Evolutionary conservation across 2,329 filamentous ascomycete species (phyloP).

Genomic region (Spiromastix sp.): DNA sequence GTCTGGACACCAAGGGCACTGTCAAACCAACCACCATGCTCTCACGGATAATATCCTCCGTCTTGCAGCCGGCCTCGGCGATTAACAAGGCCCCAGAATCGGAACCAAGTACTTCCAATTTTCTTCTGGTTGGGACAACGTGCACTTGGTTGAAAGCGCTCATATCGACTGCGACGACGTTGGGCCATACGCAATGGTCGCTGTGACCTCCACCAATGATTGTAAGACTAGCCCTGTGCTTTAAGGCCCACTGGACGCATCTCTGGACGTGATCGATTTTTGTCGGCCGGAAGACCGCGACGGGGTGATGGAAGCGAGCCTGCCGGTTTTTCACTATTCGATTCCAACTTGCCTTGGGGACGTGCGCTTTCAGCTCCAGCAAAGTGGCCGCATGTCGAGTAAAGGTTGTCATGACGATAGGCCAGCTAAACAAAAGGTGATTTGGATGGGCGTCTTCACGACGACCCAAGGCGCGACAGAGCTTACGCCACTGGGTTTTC

Average conservation of each 20-base stretch:
- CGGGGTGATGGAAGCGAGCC: constrained; percentile 36
- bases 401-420: constrained; percentile 43
- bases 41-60: constrained; percentile 42
- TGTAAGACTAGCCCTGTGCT: constrained; percentile 36
- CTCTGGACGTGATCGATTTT: constrained; percentile 40
- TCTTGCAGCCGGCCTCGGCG: constrained; percentile 46
- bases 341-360: constrained; percentile 24
- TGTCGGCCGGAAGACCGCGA: constrained; percentile 38
- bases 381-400: constrained; percentile 36
- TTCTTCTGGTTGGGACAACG: constrained; percentile 23
- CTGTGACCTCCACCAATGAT: constrained; percentile 51
- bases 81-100: constrained; percentile 33
- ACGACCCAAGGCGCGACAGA: constrained; percentile 41
- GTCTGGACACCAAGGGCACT: constrained; percentile 50
- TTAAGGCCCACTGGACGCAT: constrained; percentile 48
- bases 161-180: constrained; percentile 51
- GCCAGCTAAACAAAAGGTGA: constrained; percentile 39
- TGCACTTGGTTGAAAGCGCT: constrained; percentile 42
- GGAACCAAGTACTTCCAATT: constrained; percentile 9
- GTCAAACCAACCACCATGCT: constrained; percentile 40
- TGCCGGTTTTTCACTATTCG: constrained; percentile 42
- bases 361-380: constrained; percentile 31
- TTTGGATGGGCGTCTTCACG: constrained; percentile 25
- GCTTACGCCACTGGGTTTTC: constrained; percentile 36
- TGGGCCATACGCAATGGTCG: constrained; percentile 45